Evolutionary conservation across 2,329 filamentous ascomycete genomes (phyloP), one percentile per base, ranked within the genome.

Genomic region (Bertia moriformis): DNA sequence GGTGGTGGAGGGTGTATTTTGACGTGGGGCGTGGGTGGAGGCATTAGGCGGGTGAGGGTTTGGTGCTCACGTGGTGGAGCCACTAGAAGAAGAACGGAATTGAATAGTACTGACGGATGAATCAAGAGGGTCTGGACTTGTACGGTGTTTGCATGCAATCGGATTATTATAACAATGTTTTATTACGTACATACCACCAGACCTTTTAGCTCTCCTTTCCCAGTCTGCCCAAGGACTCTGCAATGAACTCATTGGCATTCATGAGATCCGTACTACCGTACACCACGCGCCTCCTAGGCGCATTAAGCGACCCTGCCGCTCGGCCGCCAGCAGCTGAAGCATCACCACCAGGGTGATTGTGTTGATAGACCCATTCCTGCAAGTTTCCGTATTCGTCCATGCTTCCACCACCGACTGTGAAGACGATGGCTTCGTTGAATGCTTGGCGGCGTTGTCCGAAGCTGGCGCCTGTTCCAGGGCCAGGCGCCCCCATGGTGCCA

Each of bases 341-440:
- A 40, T 73, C 71, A 3, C 46, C 44, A 24, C 60, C 60, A 7
- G 10, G 32, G 7, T 18, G 12, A 37, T 69, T 67, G 3, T 85
- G 87, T 46, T 89, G 71, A 56, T 75, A 77, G 4, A 89, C 86
- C 91, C 91, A 98, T 54, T 96, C 91, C 55, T 94, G 86, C 55
- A 98, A 57, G 58, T 98, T 98, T 15, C 88, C 89, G 55, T 96
- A 98, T 57, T 98, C 91, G 49, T 98, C 91, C 84, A 98, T 96
- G 55, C 87, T 95, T 32, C 91, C 91, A 37, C 93, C 91, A 3
- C 91, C 91, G 3, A 93, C 86, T 0, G 85, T 89, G 54, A 95
- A 94, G n/a, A 94, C 85, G 40, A 94, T 80, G 1, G 86, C 84
- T 51, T 94, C 88, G 38, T 76, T 83, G 58, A 89, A 95, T 0